Base-by-base conservation (phyloP, 2,329 filamentous ascomycete species). In the Talaromyces sp. region DNA sequence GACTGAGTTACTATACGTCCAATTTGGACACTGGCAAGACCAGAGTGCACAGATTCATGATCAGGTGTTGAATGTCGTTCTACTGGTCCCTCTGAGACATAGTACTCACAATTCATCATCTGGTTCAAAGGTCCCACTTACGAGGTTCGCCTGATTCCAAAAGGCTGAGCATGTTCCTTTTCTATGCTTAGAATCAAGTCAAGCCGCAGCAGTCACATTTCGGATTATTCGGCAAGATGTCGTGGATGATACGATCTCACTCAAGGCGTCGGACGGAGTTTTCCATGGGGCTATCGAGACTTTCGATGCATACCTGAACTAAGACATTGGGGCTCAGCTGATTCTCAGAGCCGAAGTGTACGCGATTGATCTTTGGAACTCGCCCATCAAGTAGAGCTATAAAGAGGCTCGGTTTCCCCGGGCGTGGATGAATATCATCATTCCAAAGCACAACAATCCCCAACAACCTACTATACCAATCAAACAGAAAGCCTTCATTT, bases 241-340 rank as follows among this genome's bases (percentile, higher is more conserved):
- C 52, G 5, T 23, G 18, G 21, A 5, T 39, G 52, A 18, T 18
- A 14, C 16, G n/a, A n/a, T 33, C 31, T 37, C 16, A 23, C 21
- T 28, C 6, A 40, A n/a, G 35, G 3, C 12, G 28, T 57, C 18
- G 21, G 54, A 23, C 33, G 33, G 52, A 57, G 18, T 56, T 56
- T 39, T 21, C 21, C 11, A 18, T n/a, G 33, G 28, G 35, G 35
- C 54, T 40, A 40, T 40, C n/a, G 9, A 40, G 37, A 12, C 23
- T 9, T 5, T 31, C 14, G 12, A 18, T 42, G 9, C 23, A 57
- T 39, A 5, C 4, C n/a, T 28, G 14, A 31, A 35, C 21, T 57
- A 21, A 57, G 54, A 57, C 54, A 57, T 57, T 7, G 9, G 28
- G n/a, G 35, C 16, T 57, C 54, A 57, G 54, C 54, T 40, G 18